A percentile compares a stretch with the other conserved stretches of the same genome.
Conservation (phyloP, 495 filamentous ascomycete species). For the Neurospora cerealis region DNA sequence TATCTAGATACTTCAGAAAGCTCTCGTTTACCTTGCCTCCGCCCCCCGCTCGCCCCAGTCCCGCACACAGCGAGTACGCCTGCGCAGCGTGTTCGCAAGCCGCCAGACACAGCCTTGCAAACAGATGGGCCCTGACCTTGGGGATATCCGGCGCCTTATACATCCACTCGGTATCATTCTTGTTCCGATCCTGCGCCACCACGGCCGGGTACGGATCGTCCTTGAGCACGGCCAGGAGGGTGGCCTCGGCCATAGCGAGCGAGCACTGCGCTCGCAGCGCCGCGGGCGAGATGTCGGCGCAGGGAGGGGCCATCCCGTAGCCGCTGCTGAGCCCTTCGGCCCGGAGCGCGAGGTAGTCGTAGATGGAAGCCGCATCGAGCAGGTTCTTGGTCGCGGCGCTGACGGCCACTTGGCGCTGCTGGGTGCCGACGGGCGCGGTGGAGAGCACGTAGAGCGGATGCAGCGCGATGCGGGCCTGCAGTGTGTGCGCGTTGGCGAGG, state of each 20-base stretch:
- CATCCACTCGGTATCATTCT: constrained; percentile 86
- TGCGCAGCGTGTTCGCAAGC: constrained; percentile 56
- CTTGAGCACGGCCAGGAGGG: constrained; percentile 78
- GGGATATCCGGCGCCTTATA: constrained; percentile 75
- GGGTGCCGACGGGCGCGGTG: constrained; percentile 48
- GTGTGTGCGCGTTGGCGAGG: constrained; percentile 60
- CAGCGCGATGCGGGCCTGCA: constrained; percentile 52
- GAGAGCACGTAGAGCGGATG: constrained; percentile 43
- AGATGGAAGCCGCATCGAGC: constrained; percentile 68
- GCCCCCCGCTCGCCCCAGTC: constrained; percentile 15
- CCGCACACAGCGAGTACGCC: constrained; percentile 43
- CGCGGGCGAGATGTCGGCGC: constrained; percentile 52
- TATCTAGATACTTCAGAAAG: constrained; percentile 60
- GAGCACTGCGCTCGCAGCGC: constrained; percentile 61
- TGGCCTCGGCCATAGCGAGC: constrained; percentile 77
- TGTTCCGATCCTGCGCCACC: constrained; percentile 65
- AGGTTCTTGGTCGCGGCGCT: constrained; percentile 67
- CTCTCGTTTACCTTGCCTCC: constrained; percentile 47
- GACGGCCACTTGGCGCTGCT: constrained; percentile 58
- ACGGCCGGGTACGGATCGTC: constrained; percentile 84
- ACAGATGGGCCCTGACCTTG: constrained; percentile 78
- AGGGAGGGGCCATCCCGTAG: constrained; percentile 20
- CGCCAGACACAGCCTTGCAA: constrained; percentile 78
- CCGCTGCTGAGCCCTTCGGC: constrained; percentile 19
- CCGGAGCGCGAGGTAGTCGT: constrained; percentile 53